phyloP scores from a whole-genome alignment of 129 eudicot genomes.

The Rutidosis leptorrhynchoides region DNA sequence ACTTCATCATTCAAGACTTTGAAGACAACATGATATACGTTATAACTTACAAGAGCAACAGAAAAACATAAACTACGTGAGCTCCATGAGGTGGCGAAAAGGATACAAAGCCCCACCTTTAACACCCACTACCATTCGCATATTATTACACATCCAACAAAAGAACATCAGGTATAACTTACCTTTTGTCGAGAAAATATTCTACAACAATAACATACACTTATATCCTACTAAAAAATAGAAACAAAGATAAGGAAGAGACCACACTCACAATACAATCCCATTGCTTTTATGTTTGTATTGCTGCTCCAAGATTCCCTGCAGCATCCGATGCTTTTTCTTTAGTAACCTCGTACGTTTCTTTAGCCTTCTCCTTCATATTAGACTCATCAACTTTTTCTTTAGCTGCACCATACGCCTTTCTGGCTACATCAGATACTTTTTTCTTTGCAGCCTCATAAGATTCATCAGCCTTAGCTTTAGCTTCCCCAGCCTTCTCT shows the following conservation, averaged over 20 bases:
- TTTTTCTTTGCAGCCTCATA: slow-evolving; percentile 1
- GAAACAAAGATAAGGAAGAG: not conserved
- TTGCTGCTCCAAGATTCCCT: slow-evolving; percentile 12
- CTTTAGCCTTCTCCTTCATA: not conserved
- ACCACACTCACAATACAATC: not conserved
- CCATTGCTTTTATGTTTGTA: not conserved
- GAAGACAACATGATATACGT: not conserved
- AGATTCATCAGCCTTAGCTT: slow-evolving; percentile 6
- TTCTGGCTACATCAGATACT: too few relatives aligned
- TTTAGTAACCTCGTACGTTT: slow-evolving; percentile 2
- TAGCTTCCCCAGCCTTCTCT: not conserved
- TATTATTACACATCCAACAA: slow-evolving; percentile 4
- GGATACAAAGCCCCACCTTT: not conserved
- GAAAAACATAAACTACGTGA: not conserved
- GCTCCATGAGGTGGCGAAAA: not conserved
- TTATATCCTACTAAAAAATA: not conserved
- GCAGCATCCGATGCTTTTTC: slow-evolving; percentile 19
- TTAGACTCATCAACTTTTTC: too few relatives aligned
- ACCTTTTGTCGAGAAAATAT: too few relatives aligned
- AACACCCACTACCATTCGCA: not conserved
- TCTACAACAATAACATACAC: not conserved
- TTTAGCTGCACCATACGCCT: too few relatives aligned
- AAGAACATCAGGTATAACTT: not conserved
- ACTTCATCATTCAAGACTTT: too few relatives aligned
- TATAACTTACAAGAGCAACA: not conserved